These are phyloP conservation scores for Globisporangium middletonii DNA, from an alignment of 352 stramenopile species.

Conservation along the genomic window DNA sequence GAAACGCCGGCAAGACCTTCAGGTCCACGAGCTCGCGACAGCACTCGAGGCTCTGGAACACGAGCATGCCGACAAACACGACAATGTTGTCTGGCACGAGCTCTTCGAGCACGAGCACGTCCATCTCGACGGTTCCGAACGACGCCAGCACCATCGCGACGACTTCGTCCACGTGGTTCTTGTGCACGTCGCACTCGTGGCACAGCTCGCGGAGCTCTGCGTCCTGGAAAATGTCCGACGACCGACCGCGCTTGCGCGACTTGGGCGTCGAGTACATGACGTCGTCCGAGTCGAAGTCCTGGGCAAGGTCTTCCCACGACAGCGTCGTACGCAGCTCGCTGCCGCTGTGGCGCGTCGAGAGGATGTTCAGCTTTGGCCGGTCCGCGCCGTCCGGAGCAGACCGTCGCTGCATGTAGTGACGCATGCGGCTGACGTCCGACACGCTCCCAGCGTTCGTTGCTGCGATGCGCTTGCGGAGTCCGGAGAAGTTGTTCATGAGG, in stretches of 20 bases:
- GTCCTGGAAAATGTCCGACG: conserved; percentile 40
- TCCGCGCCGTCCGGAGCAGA: conserved; percentile 28
- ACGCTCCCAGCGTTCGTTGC: conserved; percentile 19
- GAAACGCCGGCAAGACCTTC: conserved; percentile 34
- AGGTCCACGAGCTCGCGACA: conserved; percentile 51
- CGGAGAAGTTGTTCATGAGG: conserved; percentile 36
- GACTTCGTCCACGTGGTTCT: conserved; percentile 35
- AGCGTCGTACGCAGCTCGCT: conserved; percentile 36
- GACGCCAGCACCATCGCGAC: conserved; percentile 37
- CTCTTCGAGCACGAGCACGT: conserved; percentile 67
- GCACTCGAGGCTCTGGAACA: conserved; percentile 62
- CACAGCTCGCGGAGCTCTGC: conserved; percentile 48
- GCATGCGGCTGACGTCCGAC: conserved; percentile 31
- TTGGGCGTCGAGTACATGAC: conserved; percentile 32
- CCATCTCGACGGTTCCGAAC: conserved; percentile 63
- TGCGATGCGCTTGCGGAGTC: conserved; percentile 22
- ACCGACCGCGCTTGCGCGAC: conserved; percentile 44
- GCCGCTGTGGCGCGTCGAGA: conserved; percentile 36
- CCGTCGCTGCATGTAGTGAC: conserved; percentile 36
- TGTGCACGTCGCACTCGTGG: conserved; percentile 34
- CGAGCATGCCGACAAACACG: conserved; percentile 62
- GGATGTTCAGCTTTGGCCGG: conserved; percentile 38
- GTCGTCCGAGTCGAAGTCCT: conserved; percentile 34
- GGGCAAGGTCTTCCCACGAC: conserved; percentile 34
- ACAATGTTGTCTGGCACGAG: conserved; percentile 57